Conservation (phyloP, 306 rosid species). For the Purshia tridentata region DNA sequence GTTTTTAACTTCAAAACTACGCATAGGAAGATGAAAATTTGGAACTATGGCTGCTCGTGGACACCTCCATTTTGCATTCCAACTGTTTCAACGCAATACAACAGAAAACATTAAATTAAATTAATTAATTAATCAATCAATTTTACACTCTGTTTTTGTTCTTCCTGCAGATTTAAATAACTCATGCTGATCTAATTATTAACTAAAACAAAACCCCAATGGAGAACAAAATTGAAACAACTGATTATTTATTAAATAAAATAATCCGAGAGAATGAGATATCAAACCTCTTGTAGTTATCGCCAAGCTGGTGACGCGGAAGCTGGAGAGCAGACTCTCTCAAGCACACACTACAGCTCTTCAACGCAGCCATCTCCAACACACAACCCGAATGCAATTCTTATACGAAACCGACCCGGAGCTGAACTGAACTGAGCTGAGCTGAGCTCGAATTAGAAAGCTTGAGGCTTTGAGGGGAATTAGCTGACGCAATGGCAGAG, state of each 20-base stretch:
- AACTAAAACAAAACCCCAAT: not conserved
- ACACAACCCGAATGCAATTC: not conserved
- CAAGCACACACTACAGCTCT: conserved; percentile 42
- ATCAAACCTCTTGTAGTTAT: conserved; percentile 41
- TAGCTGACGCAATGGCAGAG: not conserved
- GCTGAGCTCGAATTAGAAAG: not conserved
- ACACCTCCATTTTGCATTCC: conserved; percentile 56
- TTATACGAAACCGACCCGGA: conserved; percentile 11
- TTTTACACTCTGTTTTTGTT: not conserved
- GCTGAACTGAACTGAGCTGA: too few relatives aligned
- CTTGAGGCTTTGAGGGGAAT: not conserved
- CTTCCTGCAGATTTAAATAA: not conserved
- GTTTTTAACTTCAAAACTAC: conserved; percentile 80
- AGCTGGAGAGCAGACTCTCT: conserved; percentile 41
- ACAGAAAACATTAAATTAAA: not conserved
- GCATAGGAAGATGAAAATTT: conserved; percentile 89
- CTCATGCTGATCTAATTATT: not conserved
- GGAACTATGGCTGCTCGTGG: conserved; percentile 64
- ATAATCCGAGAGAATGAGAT: not conserved
- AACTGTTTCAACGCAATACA: conserved; percentile 35
- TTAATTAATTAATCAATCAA: not conserved
- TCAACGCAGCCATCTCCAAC: conserved; percentile 40
- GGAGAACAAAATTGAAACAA: too few relatives aligned
- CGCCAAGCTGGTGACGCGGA: conserved; percentile 38
- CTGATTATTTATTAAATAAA: not conserved